Evolutionary conservation across 257 asterid genomes (phyloP), one percentile per base, ranked within the genome.

Genomic region (Coffea canephora): DNA sequence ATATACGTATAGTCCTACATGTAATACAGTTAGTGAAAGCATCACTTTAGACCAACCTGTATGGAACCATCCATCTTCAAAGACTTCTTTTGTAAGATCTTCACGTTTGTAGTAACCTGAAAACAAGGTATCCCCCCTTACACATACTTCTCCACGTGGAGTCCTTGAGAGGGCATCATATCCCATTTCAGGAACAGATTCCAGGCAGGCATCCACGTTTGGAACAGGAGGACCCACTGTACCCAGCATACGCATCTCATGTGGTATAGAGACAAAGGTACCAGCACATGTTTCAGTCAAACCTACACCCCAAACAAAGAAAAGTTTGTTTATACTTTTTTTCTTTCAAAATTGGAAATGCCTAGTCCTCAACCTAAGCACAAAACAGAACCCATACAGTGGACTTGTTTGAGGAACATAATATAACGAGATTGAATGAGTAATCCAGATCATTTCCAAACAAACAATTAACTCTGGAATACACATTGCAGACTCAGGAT

Each of bases 211-310:
- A 74, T 95, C 99, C 87, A 94, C 98, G 81, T 91, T 92, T n/a
- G 99, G 97, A 46, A 92, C 91, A 1, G 99, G 99, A 27, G 98
- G 97, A 8, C 99, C 99, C 85, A 92, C 99, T 7, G 98, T 95
- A 74, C 98, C 97, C 71, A 92, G 89, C 99, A 93, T 94, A 79
- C 76, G 80, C 80, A 90, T 70, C 80, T 87, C 90, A 76, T 95
- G 84, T 19, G 99, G 97, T 78, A 95, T 73, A 69, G 99, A 85
- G 77, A 92, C 95, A 82, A 95, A 94, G 77, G 98, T 91, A 82
- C 98, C 99, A 21, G 94, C 99, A 90, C 98, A 94, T 74, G 97
- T 89, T 89, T 95, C 99, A 8, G 99, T 95, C 89, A 95, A 83
- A 50, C 99, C 99, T 95, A 83, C 76, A 87, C 39, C 68, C 81